A percentile compares a stretch with the other conserved stretches of the same genome.
Evolutionary conservation across 2,329 filamentous ascomycete species (phyloP).

Genomic region (Bipolaris zeicola): DNA sequence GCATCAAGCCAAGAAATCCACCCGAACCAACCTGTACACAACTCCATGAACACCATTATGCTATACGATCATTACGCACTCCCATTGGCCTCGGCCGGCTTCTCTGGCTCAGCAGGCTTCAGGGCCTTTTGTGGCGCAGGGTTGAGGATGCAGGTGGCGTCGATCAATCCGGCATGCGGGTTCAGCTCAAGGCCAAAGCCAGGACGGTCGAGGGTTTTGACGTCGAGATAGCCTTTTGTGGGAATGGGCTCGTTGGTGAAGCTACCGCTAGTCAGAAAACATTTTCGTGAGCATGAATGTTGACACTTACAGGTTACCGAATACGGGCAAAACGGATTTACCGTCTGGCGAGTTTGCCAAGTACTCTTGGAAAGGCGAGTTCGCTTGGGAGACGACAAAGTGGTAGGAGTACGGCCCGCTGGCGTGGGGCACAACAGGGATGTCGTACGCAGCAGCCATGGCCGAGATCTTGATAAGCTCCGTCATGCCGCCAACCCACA

Average conservation of each 20-base stretch:
- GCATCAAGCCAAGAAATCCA: slow-evolving; percentile 9
- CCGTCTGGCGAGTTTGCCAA: slow-evolving; percentile 91
- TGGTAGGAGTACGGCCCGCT: slow-evolving; percentile 95
- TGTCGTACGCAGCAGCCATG: slow-evolving; percentile 89
- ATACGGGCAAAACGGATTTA: slow-evolving; percentile 86
- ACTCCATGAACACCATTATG: slow-evolving; percentile 15
- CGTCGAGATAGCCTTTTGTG: slow-evolving; percentile 77
- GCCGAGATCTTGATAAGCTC: slow-evolving; percentile 88
- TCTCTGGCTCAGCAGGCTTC: slow-evolving; percentile 34
- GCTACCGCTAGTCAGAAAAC: slow-evolving; percentile 1
- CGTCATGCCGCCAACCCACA: slow-evolving; percentile 95
- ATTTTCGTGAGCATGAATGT: background rate
- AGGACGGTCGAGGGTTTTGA: slow-evolving; percentile 81
- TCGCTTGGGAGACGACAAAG: slow-evolving; percentile 91
- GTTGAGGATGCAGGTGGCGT: slow-evolving; percentile 73
- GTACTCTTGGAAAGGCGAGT: slow-evolving; percentile 95
- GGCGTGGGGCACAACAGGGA: slow-evolving; percentile 93
- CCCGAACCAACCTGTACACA: slow-evolving; percentile 7
- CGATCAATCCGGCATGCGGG: slow-evolving; percentile 77
- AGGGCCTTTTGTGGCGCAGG: slow-evolving; percentile 61
- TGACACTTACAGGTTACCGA: slow-evolving; percentile 89
- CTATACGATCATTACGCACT: slow-evolving; percentile 17
- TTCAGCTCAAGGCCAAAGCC: slow-evolving; percentile 90
- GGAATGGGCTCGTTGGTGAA: slow-evolving; percentile 18
- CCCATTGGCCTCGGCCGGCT: slow-evolving; percentile 28